A percentile compares a stretch with the other conserved stretches of the same genome.
Evolutionary conservation across 257 asterid species (phyloP).

Genomic region (Sherardia arvensis): DNA sequence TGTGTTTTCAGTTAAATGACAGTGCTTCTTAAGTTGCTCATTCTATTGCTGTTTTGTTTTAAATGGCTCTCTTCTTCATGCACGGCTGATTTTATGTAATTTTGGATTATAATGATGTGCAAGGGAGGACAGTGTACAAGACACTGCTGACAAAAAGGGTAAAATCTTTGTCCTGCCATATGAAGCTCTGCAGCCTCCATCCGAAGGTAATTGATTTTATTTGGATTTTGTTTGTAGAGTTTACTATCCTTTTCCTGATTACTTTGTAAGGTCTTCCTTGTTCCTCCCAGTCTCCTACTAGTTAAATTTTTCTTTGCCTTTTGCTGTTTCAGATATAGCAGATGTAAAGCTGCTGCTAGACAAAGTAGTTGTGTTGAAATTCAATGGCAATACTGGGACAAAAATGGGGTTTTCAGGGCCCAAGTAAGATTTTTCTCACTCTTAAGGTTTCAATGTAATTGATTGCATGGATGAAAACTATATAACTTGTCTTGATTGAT

Average conservation of each 20-base stretch:
- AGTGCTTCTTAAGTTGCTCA: not conserved
- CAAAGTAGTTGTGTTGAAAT: slow-evolving; percentile 70
- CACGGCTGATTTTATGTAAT: slow-evolving; percentile 6
- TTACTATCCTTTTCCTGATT: not conserved
- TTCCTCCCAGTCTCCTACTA: not conserved
- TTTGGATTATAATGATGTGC: slow-evolving; percentile 22
- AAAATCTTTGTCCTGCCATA: slow-evolving; percentile 48
- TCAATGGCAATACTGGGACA: slow-evolving; percentile 50
- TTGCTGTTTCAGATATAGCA: slow-evolving; percentile 43
- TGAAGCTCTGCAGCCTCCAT: slow-evolving; percentile 45
- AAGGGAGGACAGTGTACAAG: slow-evolving; percentile 45
- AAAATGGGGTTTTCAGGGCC: slow-evolving; percentile 58
- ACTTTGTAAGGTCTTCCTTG: not conserved
- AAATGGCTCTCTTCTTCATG: not conserved
- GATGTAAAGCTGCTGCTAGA: slow-evolving; percentile 56
- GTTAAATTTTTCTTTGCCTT: slow-evolving; percentile 1
- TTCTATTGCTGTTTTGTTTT: not conserved
- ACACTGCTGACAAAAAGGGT: slow-evolving; percentile 25
- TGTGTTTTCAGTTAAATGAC: not conserved
- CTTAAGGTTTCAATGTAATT: slow-evolving; percentile 2
- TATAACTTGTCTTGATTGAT: not conserved
- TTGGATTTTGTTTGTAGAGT: slow-evolving; percentile 3
- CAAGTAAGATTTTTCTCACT: slow-evolving; percentile 48
- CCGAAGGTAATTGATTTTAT: slow-evolving; percentile 47
- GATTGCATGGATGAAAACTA: not conserved